Percentiles rank a stretch among this genome's conserved stretches.
Conservation (phyloP, 345 rosid species). For the Mallotus nudiflorus region DNA sequence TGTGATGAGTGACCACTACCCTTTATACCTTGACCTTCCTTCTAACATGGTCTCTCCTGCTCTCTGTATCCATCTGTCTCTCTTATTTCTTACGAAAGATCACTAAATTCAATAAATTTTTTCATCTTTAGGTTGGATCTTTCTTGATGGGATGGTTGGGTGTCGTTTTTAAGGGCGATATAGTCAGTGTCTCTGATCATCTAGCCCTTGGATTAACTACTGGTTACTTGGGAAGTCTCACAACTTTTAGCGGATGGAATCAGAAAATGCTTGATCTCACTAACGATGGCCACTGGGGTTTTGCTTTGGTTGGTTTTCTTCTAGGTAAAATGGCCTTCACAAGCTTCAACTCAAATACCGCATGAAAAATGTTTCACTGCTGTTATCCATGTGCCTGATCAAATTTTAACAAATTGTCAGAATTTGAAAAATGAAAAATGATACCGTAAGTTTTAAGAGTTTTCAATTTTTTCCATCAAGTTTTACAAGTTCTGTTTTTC, state of each 20-base stretch:
- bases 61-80: conserved; percentile 20
- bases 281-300: conserved; percentile 67
- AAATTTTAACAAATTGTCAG: background rate
- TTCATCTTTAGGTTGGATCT: conserved; percentile 65
- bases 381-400: background rate
- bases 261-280: conserved; percentile 94
- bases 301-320: conserved; percentile 62
- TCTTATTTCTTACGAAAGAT: background rate
- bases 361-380: background rate
- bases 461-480: too few species aligned
- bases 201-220: conserved; percentile 81
- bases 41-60: conserved; percentile 69
- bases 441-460: too few species aligned
- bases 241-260: conserved; percentile 97
- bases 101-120: background rate
- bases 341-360: background rate
- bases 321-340: conserved; percentile 45
- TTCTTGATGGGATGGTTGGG: conserved; percentile 99
- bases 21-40: conserved; percentile 80
- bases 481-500: too few species aligned
- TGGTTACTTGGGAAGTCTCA: conserved; percentile 88
- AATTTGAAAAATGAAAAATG: background rate
- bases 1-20: conserved; percentile 53
- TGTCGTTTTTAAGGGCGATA: conserved; percentile 72
- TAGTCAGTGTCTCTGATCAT: conserved; percentile 58